phyloP scores from a whole-genome alignment of 768 basidiomycete genomes.

The Boletus coccyginus region DNA sequence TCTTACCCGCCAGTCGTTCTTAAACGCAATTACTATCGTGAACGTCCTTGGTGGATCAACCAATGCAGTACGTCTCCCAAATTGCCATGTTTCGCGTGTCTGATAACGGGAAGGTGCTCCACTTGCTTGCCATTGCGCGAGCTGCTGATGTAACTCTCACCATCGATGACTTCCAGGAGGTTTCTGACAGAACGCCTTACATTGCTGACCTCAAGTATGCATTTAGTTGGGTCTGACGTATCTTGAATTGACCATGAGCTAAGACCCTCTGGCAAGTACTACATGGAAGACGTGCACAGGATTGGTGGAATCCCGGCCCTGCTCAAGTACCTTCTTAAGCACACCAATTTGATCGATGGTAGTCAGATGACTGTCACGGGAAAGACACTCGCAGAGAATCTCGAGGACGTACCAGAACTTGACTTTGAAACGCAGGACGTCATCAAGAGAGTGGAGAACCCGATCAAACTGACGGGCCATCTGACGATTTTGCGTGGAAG shows the following conservation, averaged over 20 bases:
- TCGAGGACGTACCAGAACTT: slow-evolving; percentile 71
- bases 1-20: slow-evolving; percentile 65
- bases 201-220: slow-evolving; percentile 76
- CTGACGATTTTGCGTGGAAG: slow-evolving; percentile 87
- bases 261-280: slow-evolving; percentile 82
- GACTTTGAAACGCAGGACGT: slow-evolving; percentile 76
- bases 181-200: slow-evolving; percentile 78
- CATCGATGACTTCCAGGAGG: slow-evolving; percentile 84
- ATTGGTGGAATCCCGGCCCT: slow-evolving; percentile 84
- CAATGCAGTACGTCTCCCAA: slow-evolving; percentile 58
- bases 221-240: slow-evolving; percentile 14
- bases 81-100: not conserved
- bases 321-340: slow-evolving; percentile 77
- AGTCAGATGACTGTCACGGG: slow-evolving; percentile 88
- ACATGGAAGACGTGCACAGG: slow-evolving; percentile 88
- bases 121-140: slow-evolving; percentile 81
- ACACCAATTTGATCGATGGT: slow-evolving; percentile 78
- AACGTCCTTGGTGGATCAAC: slow-evolving; percentile 86
- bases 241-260: slow-evolving; percentile 1
- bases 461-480: slow-evolving; percentile 87
- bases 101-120: slow-evolving; percentile 56
- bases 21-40: slow-evolving; percentile 80
- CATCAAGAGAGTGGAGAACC: slow-evolving; percentile 65
- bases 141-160: slow-evolving; percentile 70
- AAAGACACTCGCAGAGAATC: slow-evolving; percentile 84